Conservation (phyloP, 2,329 filamentous ascomycete genomes). For the Colletotrichum horii region DNA sequence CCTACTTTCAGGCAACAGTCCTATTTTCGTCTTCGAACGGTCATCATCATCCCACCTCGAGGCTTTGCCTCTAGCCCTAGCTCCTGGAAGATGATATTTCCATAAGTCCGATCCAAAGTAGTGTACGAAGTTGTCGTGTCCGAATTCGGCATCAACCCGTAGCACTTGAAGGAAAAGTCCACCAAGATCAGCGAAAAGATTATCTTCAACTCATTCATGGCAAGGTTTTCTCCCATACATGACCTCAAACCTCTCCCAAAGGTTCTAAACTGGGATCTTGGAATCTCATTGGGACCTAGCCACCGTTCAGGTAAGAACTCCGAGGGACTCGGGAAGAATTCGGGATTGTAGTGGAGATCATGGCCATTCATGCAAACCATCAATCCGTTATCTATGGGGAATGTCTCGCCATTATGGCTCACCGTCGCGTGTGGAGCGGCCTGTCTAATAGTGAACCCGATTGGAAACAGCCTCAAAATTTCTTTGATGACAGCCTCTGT, state of each 20-base stretch:
- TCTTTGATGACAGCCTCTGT: not conserved
- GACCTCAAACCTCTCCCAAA: not conserved
- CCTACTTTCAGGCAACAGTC: not conserved
- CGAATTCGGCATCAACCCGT: not conserved
- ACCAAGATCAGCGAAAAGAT: not conserved
- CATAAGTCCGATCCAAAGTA: not conserved
- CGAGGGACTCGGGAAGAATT: not conserved
- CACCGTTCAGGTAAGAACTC: not conserved
- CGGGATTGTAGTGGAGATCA: not conserved
- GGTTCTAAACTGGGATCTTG: not conserved
- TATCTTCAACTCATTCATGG: not conserved
- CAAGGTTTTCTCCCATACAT: not conserved
- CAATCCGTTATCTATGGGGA: not conserved
- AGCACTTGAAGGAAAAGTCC: not conserved
- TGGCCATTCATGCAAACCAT: not conserved
- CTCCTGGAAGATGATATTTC: not conserved
- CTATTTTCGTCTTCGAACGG: not conserved
- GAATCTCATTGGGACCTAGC: not conserved
- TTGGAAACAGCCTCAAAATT: not conserved
- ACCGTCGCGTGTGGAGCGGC: not conserved
- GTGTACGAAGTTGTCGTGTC: not conserved
- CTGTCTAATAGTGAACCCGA: not conserved
- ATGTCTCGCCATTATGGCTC: not conserved
- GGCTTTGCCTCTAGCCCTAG: not conserved
- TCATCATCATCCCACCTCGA: not conserved